Conservation (phyloP, 371 early-diverging fungal species). For the Apophysomyces trapeziformis region DNA sequence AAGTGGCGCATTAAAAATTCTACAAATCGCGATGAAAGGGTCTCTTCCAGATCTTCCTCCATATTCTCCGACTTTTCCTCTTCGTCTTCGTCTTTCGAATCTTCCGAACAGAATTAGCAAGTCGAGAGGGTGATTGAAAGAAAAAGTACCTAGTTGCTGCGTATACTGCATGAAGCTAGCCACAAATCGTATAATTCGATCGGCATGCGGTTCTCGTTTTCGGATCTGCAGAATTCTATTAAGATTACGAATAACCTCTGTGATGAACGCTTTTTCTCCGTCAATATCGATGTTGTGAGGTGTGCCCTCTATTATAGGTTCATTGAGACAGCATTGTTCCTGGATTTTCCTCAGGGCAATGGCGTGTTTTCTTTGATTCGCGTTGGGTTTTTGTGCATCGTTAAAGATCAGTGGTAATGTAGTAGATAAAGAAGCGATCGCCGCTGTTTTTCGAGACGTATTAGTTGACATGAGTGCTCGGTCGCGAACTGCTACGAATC, state of each 20-base stretch:
- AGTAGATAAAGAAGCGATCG: slow-evolving; percentile 45
- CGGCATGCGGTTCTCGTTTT: slow-evolving; percentile 74
- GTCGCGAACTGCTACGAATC: not conserved
- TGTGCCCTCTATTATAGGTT: slow-evolving; percentile 43
- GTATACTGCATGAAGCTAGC: slow-evolving; percentile 76
- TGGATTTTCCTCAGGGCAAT: slow-evolving; percentile 81
- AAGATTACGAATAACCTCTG: slow-evolving; percentile 71
- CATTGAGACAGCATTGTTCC: slow-evolving; percentile 56
- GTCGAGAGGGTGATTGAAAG: not conserved
- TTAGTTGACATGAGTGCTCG: not conserved
- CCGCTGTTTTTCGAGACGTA: slow-evolving; percentile 21
- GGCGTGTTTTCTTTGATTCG: slow-evolving; percentile 73
- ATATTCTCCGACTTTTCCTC: slow-evolving; percentile 27
- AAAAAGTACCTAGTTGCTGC: slow-evolving; percentile 58
- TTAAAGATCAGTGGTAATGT: slow-evolving; percentile 72
- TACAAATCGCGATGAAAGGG: slow-evolving; percentile 73
- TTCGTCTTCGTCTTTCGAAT: slow-evolving; percentile 18
- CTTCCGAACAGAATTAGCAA: slow-evolving; percentile 10
- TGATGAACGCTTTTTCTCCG: slow-evolving; percentile 70
- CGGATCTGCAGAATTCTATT: slow-evolving; percentile 76
- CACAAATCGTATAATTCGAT: slow-evolving; percentile 76
- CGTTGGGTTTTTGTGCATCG: slow-evolving; percentile 73
- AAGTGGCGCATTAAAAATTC: slow-evolving; percentile 71
- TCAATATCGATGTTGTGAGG: slow-evolving; percentile 44
- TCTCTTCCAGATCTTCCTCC: slow-evolving; percentile 52